Evolutionary conservation across 768 basidiomycete genomes (phyloP).

Genomic region (Trametes elegans): DNA sequence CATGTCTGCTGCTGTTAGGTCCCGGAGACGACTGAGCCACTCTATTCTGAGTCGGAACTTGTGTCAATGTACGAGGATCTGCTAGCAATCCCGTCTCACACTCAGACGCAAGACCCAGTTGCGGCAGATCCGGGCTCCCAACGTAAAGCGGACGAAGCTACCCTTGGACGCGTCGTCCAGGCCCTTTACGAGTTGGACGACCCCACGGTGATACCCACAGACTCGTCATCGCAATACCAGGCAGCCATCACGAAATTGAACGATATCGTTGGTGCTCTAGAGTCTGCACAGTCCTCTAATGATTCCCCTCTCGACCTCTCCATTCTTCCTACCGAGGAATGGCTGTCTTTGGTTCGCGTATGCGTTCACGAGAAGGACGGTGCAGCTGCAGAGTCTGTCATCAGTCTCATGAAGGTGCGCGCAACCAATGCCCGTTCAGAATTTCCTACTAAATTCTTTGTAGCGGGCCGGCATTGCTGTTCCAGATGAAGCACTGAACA

Average conservation of each 20-base stretch:
- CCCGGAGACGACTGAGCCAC: background rate
- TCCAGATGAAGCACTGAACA: slow-evolving; percentile 44
- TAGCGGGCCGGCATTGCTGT: slow-evolving; percentile 44
- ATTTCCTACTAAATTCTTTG: background rate
- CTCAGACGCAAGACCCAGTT: slow-evolving; percentile 7
- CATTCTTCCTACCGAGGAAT: slow-evolving; percentile 12
- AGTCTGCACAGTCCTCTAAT: background rate
- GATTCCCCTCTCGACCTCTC: background rate
- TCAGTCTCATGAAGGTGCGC: slow-evolving; percentile 60
- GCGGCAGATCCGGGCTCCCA: slow-evolving; percentile 4
- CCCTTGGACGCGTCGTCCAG: slow-evolving; percentile 36
- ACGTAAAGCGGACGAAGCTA: slow-evolving; percentile 10
- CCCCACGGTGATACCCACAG: slow-evolving; percentile 3
- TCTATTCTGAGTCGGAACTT: slow-evolving; percentile 38
- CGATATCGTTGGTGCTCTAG: slow-evolving; percentile 12
- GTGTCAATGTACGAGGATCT: slow-evolving; percentile 42
- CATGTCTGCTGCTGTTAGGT: background rate
- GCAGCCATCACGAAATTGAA: slow-evolving; percentile 10
- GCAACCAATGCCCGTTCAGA: slow-evolving; percentile 6
- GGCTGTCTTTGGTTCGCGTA: slow-evolving; percentile 15
- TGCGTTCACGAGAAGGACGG: slow-evolving; percentile 37
- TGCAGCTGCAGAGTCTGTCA: slow-evolving; percentile 44
- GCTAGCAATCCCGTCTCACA: slow-evolving; percentile 27
- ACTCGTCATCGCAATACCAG: background rate
- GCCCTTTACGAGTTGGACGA: slow-evolving; percentile 30